A percentile compares a stretch with the other conserved stretches of the same genome.
phyloP scores from a whole-genome alignment of 495 filamentous ascomycete genomes.

The Tirmania nivea region DNA sequence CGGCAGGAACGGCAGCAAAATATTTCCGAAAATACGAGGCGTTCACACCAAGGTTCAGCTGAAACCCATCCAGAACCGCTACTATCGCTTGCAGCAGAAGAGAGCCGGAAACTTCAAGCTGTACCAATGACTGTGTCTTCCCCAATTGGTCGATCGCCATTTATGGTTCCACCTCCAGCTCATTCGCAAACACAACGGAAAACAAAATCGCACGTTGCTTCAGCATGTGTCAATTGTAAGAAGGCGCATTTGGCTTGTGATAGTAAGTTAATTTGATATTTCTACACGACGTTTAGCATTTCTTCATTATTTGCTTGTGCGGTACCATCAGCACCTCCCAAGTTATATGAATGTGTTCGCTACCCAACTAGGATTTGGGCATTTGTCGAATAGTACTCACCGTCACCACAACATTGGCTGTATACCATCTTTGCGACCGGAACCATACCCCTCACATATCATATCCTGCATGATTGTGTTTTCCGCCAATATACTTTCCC shows the following conservation, averaged over 20 bases:
- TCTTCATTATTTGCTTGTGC: slow-evolving; percentile 3
- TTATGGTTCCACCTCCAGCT: slow-evolving; percentile 22
- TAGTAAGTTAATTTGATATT: slow-evolving; percentile 33
- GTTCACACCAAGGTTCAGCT: slow-evolving; percentile 3
- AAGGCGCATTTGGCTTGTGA: slow-evolving; percentile 77
- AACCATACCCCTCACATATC: no score
- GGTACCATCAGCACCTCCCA: neutral
- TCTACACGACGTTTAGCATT: slow-evolving; percentile 3
- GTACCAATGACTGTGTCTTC: slow-evolving; percentile 18
- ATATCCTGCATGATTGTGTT: no score
- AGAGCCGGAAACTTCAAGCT: slow-evolving; percentile 13
- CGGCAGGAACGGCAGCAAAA: slow-evolving; percentile 4
- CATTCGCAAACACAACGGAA: slow-evolving; percentile 44
- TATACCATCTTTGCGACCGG: no score
- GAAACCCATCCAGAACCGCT: slow-evolving; percentile 17
- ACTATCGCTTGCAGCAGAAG: slow-evolving; percentile 10
- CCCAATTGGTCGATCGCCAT: slow-evolving; percentile 17
- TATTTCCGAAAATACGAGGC: slow-evolving; percentile 1
- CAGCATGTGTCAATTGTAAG: slow-evolving; percentile 93
- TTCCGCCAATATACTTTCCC: no score
- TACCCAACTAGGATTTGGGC: neutral
- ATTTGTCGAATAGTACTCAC: neutral
- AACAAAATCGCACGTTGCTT: slow-evolving; percentile 88
- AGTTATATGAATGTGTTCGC: neutral
- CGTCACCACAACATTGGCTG: neutral